A percentile compares a stretch with the other conserved stretches of the same genome.
These are phyloP conservation scores for Margaritispora aquatica DNA, from an alignment of 495 filamentous ascomycete species.

Conservation along the genomic window DNA sequence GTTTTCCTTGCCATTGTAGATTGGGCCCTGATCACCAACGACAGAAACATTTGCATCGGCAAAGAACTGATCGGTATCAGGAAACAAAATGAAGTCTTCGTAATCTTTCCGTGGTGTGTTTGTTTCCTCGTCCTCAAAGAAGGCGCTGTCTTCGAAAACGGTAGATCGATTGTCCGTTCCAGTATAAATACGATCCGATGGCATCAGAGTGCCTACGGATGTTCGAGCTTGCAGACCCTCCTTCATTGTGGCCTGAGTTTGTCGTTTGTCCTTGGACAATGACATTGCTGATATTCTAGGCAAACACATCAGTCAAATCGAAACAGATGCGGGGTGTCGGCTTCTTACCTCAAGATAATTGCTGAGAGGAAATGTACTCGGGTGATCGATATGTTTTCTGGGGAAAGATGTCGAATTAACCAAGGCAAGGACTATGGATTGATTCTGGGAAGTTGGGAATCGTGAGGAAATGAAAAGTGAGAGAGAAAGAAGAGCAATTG, in stretches of 20 bases:
- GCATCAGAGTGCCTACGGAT: not conserved
- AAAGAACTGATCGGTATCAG: constrained; percentile 2
- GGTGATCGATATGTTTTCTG: not conserved
- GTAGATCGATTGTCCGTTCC: not conserved
- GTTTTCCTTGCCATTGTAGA: not conserved
- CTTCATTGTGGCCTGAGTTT: not conserved
- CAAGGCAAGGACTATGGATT: not conserved
- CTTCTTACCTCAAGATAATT: not conserved
- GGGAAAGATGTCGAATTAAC: not conserved
- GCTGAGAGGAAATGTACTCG: not conserved
- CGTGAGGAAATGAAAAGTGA: not conserved
- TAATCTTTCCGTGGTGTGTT: constrained; percentile 1
- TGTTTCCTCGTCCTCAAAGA: constrained; percentile 6
- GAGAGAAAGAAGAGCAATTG: not conserved
- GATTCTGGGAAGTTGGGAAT: not conserved
- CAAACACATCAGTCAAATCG: not conserved
- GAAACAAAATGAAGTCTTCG: constrained; percentile 5
- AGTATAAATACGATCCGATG: not conserved
- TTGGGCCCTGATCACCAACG: constrained; percentile 3
- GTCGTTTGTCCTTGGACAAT: not conserved
- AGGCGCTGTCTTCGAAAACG: constrained; percentile 2
- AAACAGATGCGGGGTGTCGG: not conserved
- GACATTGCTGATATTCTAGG: not conserved
- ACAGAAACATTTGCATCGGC: constrained; percentile 2
- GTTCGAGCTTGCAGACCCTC: not conserved